Conservation (phyloP, 2,329 filamentous ascomycete genomes). For the Neonectria faginata region DNA sequence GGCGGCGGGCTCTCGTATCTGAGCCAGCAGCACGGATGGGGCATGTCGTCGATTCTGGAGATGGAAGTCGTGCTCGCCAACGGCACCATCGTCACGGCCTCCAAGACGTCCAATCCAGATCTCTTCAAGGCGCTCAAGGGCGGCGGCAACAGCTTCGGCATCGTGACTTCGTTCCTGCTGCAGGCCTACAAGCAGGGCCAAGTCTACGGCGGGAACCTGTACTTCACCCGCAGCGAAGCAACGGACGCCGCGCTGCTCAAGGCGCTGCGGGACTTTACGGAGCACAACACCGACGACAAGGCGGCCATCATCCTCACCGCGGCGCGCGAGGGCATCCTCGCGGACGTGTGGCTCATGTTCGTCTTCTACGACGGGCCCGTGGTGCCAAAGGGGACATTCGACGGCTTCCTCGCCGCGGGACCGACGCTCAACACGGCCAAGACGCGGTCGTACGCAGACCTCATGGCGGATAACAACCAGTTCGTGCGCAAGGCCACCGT, state of each 20-base stretch:
- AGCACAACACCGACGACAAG: slow-evolving; percentile 68
- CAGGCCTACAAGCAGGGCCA: slow-evolving; percentile 55
- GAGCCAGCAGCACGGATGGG: slow-evolving; percentile 63
- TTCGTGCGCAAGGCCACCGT: slow-evolving; percentile 38
- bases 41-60: slow-evolving; percentile 60
- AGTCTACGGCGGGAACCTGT: slow-evolving; percentile 58
- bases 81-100: slow-evolving; percentile 60
- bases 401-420: slow-evolving; percentile 57
- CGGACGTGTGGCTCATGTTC: slow-evolving; percentile 69
- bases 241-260: slow-evolving; percentile 54
- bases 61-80: slow-evolving; percentile 66
- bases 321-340: slow-evolving; percentile 52
- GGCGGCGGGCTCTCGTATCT: slow-evolving; percentile 66
- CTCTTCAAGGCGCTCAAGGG: slow-evolving; percentile 66
- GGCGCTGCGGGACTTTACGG: slow-evolving; percentile 66
- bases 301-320: slow-evolving; percentile 70
- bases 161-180: slow-evolving; percentile 59
- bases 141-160: slow-evolving; percentile 68
- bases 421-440: slow-evolving; percentile 60
- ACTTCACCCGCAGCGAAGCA: slow-evolving; percentile 50
- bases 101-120: slow-evolving; percentile 56
- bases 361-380: slow-evolving; percentile 70
- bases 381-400: slow-evolving; percentile 65
- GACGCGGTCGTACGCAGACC: slow-evolving; percentile 61
- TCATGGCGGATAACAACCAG: slow-evolving; percentile 45